These are phyloP conservation scores for Taxillus chinensis DNA, from an alignment of 164 flowering plant species.

Conservation along the genomic window DNA sequence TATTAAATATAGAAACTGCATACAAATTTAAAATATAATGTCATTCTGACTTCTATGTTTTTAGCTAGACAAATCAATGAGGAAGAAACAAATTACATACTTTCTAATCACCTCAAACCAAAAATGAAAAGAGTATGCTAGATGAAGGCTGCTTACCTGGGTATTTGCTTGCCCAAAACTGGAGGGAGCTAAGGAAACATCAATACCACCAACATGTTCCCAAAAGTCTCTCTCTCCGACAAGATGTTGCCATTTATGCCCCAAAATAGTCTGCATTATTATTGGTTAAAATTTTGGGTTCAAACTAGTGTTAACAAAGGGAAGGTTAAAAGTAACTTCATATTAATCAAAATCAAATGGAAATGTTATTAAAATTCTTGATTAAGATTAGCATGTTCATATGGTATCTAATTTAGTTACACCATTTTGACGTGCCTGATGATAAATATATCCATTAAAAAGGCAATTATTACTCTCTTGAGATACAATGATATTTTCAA, in stretches of 20 bases:
- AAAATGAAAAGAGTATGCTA: background rate
- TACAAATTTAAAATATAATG: no score
- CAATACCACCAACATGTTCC: constrained; percentile 95
- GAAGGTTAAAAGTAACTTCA: background rate
- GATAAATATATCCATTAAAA: background rate
- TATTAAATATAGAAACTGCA: no score
- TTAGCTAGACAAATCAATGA: no score
- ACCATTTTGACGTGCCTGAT: no score
- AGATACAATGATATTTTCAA: no score
- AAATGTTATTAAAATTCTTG: no score
- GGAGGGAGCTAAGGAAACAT: constrained; percentile 80
- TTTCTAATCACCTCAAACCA: background rate
- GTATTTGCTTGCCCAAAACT: constrained; percentile 99
- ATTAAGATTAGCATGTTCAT: no score
- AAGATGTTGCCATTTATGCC: constrained; percentile 95
- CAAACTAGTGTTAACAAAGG: background rate
- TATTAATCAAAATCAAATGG: background rate
- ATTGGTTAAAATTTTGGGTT: background rate
- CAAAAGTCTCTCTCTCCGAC: constrained; percentile 85
- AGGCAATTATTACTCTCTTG: no score
- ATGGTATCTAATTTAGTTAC: no score
- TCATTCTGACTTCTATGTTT: no score
- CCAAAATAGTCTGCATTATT: constrained; percentile 75
- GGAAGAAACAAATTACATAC: no score
- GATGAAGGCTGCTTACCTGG: constrained; percentile 26